phyloP scores from a whole-genome alignment of 1,284 basidiomycete species.

The Marasmius tenuissimus region DNA sequence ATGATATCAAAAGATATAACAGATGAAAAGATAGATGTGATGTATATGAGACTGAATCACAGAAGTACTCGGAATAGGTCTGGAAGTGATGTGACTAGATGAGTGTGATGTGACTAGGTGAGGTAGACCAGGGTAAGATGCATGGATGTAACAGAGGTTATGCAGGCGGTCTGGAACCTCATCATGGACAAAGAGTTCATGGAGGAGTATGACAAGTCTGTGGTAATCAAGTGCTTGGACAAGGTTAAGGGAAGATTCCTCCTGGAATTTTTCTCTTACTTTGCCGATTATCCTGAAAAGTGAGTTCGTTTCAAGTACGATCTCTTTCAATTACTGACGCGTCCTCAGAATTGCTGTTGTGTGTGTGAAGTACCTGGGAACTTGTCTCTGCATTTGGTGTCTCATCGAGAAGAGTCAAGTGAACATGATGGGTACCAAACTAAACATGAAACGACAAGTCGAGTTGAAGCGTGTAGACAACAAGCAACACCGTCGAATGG shows the following conservation, averaged over 20 bases:
- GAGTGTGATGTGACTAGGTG: too few species aligned
- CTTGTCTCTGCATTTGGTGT: conserved; percentile 28
- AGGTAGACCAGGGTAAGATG: too few species aligned
- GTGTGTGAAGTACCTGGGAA: conserved; percentile 23
- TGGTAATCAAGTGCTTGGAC: not conserved
- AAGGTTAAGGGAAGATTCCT: not conserved
- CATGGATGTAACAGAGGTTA: too few species aligned
- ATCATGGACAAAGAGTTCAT: not conserved
- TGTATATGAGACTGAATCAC: too few species aligned
- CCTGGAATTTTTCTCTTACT: not conserved
- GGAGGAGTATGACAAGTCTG: not conserved
- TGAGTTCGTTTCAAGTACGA: not conserved
- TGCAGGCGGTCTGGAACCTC: not conserved
- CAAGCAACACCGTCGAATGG: not conserved
- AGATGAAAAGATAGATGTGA: too few species aligned
- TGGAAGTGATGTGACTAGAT: too few species aligned
- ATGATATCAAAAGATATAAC: too few species aligned
- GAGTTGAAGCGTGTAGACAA: conserved; percentile 7
- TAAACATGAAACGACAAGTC: conserved; percentile 14
- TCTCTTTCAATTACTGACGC: not conserved
- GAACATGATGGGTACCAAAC: conserved; percentile 19
- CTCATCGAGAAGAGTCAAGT: conserved; percentile 17
- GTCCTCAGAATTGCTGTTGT: conserved; percentile 21
- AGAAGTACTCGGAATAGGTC: too few species aligned
- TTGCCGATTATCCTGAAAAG: conserved; percentile 17